phyloP scores from a whole-genome alignment of 1,139 yeast species.

The Taphrina deformans region DNA sequence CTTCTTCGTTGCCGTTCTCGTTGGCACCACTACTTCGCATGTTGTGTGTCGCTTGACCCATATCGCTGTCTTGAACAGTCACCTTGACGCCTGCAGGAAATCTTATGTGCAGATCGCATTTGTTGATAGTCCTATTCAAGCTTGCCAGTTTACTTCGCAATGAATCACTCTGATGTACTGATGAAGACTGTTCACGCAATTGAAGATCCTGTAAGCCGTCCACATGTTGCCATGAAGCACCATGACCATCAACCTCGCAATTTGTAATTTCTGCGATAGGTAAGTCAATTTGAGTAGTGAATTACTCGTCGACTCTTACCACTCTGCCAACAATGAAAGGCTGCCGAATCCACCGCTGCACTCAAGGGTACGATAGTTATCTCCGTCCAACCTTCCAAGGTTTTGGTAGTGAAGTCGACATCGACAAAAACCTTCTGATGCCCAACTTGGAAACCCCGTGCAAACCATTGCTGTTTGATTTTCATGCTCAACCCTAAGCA shows the following conservation, averaged over 20 bases:
- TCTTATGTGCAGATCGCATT: slow-evolving; percentile 68
- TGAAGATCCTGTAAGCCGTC: slow-evolving; percentile 64
- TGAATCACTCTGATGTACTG: slow-evolving; percentile 48
- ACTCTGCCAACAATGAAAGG: slow-evolving; percentile 80
- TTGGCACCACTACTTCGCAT: slow-evolving; percentile 40
- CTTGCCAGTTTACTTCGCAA: slow-evolving; percentile 48
- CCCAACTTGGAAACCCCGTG: slow-evolving; percentile 27
- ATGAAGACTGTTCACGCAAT: slow-evolving; percentile 38
- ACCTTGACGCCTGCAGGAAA: slow-evolving; percentile 72
- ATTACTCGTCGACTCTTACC: slow-evolving; percentile 37
- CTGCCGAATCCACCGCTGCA: slow-evolving; percentile 57
- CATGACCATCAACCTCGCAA: slow-evolving; percentile 62
- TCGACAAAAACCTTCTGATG: slow-evolving; percentile 31
- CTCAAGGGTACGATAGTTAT: slow-evolving; percentile 73
- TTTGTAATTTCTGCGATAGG: slow-evolving; percentile 52
- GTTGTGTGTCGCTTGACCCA: slow-evolving; percentile 33
- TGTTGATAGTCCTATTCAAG: slow-evolving; percentile 50
- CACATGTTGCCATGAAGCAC: slow-evolving; percentile 54
- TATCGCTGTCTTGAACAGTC: slow-evolving; percentile 40
- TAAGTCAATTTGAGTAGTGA: neutral
- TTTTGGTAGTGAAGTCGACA: slow-evolving; percentile 18
- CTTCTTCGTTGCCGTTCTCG: slow-evolving; percentile 48
- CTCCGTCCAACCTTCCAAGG: slow-evolving; percentile 69
- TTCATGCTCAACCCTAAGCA: neutral
- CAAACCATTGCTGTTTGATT: slow-evolving; percentile 30